A percentile compares a stretch with the other conserved stretches of the same genome.
phyloP scores from a whole-genome alignment of 176 grass and related monocot species.

The Saccharum officinarum region DNA sequence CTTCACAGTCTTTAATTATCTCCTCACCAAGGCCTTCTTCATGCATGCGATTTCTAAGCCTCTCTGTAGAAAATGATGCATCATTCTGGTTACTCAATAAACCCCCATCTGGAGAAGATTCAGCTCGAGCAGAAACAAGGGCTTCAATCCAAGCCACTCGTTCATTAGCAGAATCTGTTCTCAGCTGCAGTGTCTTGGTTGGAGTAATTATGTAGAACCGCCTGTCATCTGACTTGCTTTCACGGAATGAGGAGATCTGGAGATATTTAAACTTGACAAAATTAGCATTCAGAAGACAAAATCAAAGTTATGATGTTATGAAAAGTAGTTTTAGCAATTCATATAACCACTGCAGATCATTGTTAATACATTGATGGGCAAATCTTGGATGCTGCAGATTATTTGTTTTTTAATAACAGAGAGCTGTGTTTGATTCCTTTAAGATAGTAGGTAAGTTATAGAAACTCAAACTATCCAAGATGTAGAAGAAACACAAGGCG shows the following conservation, averaged over 20 bases:
- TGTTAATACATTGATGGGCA: background rate
- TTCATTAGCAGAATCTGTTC: conserved; percentile 72
- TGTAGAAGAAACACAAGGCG: too few species aligned
- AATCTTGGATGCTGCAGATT: background rate
- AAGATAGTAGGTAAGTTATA: too few species aligned
- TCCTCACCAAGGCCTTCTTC: conserved; percentile 63
- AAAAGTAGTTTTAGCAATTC: background rate
- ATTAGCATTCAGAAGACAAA: background rate
- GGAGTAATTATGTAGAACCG: conserved; percentile 90
- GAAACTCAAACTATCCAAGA: too few species aligned
- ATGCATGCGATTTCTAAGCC: conserved; percentile 71
- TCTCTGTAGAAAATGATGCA: conserved; percentile 72
- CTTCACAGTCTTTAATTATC: conserved; percentile 80
- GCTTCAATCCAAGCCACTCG: conserved; percentile 90
- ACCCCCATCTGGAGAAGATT: conserved; percentile 47
- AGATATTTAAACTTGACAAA: background rate
- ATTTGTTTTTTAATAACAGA: background rate
- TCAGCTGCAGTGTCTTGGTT: conserved; percentile 84
- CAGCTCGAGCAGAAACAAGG: conserved; percentile 70
- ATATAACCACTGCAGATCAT: background rate
- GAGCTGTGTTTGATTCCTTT: too few species aligned
- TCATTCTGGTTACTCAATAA: conserved; percentile 45
- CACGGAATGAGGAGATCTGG: conserved; percentile 92
- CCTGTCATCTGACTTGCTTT: conserved; percentile 91
- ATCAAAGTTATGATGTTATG: background rate